Evolutionary conservation across 73 alveolate genomes (phyloP).

Genomic region (Paramecium pentaurelia): DNA sequence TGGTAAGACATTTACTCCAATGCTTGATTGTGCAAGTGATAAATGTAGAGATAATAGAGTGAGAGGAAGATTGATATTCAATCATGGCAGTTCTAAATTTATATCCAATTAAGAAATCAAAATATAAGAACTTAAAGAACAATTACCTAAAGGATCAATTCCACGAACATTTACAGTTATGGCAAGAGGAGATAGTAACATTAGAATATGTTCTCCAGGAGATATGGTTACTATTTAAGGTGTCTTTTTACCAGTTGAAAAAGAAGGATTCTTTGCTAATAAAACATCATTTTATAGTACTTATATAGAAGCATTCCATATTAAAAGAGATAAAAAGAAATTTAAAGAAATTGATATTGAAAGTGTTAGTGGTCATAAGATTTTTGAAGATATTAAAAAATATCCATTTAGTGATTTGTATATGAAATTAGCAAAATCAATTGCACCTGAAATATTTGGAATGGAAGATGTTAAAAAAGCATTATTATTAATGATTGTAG

Average conservation of each 20-base stretch:
- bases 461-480: conserved; percentile 97
- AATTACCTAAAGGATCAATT: conserved; percentile 95
- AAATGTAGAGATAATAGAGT: conserved; percentile 81
- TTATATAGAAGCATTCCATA: conserved; percentile 82
- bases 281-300: conserved; percentile 87
- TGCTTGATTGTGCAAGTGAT: conserved; percentile 83
- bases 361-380: conserved; percentile 61
- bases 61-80: conserved; percentile 84
- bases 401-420: conserved; percentile 61
- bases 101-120: conserved; percentile 84
- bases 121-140: conserved; percentile 87
- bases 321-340: conserved; percentile 84
- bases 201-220: conserved; percentile 92
- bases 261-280: conserved; percentile 72
- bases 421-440: conserved; percentile 80
- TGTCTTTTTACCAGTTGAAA: conserved; percentile 80
- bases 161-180: conserved; percentile 84
- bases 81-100: conserved; percentile 84
- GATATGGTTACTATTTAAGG: conserved; percentile 89
- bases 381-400: conserved; percentile 28
- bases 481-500: conserved; percentile 87
- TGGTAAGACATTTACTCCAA: conserved; percentile 85
- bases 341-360: conserved; percentile 80
- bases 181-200: conserved; percentile 75
- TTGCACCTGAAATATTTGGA: conserved; percentile 98